Evolutionary conservation across 2,329 filamentous ascomycete genomes (phyloP).

Genomic region (Aspergillus sp.): DNA sequence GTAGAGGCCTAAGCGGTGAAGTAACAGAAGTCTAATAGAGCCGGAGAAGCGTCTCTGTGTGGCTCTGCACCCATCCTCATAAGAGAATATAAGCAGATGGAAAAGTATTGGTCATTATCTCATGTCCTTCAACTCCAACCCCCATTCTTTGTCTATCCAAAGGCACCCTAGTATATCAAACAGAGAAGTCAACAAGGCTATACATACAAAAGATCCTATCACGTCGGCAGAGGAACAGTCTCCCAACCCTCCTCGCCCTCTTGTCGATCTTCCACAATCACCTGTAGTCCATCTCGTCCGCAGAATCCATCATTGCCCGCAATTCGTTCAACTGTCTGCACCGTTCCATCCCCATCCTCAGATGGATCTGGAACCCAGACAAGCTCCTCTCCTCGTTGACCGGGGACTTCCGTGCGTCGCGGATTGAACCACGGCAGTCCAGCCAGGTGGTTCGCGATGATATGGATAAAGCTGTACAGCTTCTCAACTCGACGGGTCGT

Average conservation of each 20-base stretch:
- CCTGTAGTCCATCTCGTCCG: conserved; percentile 42
- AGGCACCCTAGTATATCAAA: neutral
- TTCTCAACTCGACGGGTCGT: conserved; percentile 65
- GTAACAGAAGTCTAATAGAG: too few species aligned
- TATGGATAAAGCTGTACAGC: conserved; percentile 60
- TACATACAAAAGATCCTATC: conserved; percentile 4
- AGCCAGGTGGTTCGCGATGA: conserved; percentile 56
- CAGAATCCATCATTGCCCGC: conserved; percentile 47
- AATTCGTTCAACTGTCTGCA: conserved; percentile 36
- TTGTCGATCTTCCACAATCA: conserved; percentile 43
- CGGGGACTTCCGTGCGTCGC: conserved; percentile 59
- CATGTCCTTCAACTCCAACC: neutral
- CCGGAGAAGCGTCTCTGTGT: too few species aligned
- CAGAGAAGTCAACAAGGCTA: neutral
- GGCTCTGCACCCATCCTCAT: too few species aligned
- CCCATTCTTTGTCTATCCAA: neutral
- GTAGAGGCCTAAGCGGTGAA: too few species aligned
- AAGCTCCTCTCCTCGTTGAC: conserved; percentile 44
- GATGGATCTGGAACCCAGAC: conserved; percentile 40
- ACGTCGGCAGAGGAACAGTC: conserved; percentile 38
- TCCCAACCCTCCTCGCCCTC: conserved; percentile 48
- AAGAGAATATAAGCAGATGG: too few species aligned
- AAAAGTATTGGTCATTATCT: too few species aligned
- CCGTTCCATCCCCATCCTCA: conserved; percentile 35
- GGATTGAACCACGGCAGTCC: conserved; percentile 61